These are phyloP conservation scores for Aegilops umbellulata DNA, from an alignment of 176 grass and related monocot species.

Conservation along the genomic window DNA sequence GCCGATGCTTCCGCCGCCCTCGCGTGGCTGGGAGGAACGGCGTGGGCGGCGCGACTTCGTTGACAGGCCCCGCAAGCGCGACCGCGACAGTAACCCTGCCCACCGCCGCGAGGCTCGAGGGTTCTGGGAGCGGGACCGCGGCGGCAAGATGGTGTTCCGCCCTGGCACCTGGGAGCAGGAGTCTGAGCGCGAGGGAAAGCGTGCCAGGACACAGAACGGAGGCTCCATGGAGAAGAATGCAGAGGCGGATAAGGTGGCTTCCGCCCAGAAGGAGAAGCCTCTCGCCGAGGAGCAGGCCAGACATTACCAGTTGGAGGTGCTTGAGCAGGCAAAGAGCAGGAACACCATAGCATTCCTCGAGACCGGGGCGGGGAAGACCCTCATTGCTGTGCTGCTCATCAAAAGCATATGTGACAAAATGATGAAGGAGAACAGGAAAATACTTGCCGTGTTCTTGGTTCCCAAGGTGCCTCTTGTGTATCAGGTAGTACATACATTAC, in stretches of 20 bases:
- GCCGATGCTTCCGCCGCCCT: not conserved
- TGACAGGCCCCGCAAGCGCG: slow-evolving; percentile 60
- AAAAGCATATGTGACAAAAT: slow-evolving; percentile 62
- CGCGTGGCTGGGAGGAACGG: slow-evolving; percentile 39
- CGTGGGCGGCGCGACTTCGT: slow-evolving; percentile 55
- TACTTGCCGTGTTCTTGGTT: slow-evolving; percentile 88
- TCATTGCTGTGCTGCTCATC: slow-evolving; percentile 92
- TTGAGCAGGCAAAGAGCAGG: slow-evolving; percentile 89
- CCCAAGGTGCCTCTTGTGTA: slow-evolving; percentile 99
- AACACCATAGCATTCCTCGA: slow-evolving; percentile 96
- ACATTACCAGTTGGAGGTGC: slow-evolving; percentile 91
- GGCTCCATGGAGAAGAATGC: slow-evolving; percentile 39
- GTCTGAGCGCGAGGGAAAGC: slow-evolving; percentile 57
- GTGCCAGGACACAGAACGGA: slow-evolving; percentile 36
- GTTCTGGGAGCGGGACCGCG: slow-evolving; percentile 86
- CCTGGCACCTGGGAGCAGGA: slow-evolving; percentile 80
- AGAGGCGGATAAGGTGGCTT: slow-evolving; percentile 15
- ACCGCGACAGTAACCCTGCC: slow-evolving; percentile 44
- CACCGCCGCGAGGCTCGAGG: slow-evolving; percentile 61
- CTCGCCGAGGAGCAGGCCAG: slow-evolving; percentile 74
- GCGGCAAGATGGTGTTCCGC: slow-evolving; percentile 86
- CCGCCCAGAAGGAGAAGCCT: slow-evolving; percentile 53
- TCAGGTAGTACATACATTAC: slow-evolving; percentile 49
- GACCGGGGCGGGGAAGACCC: slow-evolving; percentile 86
- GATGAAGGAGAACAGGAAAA: slow-evolving; percentile 83